Percentiles rank a stretch among this genome's conserved stretches.
Evolutionary conservation across 116 monocot genomes (phyloP).

Genomic region (Zostera marina): DNA sequence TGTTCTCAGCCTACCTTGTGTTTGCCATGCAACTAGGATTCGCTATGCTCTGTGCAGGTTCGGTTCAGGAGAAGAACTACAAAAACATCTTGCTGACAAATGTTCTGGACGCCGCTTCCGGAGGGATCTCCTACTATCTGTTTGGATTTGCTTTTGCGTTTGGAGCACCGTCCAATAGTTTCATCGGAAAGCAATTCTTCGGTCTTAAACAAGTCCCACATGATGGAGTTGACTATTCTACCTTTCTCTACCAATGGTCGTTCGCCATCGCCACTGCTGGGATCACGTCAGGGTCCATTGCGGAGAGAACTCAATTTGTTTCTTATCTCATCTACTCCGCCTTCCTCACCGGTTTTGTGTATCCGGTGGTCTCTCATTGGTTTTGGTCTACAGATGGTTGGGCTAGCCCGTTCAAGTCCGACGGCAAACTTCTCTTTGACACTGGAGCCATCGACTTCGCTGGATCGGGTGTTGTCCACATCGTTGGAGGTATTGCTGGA

Average conservation of each 20-base stretch:
- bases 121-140: constrained; percentile 32
- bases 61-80: constrained; percentile 28
- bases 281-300: constrained; percentile 41
- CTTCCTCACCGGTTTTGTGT: constrained; percentile 42
- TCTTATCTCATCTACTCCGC: constrained; percentile 39
- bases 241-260: constrained; percentile 46
- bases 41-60: constrained; percentile 35
- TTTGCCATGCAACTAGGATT: constrained; percentile 36
- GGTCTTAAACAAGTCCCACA: constrained; percentile 16
- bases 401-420: constrained; percentile 11
- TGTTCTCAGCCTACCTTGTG: constrained; percentile 36
- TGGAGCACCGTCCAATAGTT: constrained; percentile 17
- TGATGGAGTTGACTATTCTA: constrained; percentile 16
- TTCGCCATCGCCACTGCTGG: constrained; percentile 42
- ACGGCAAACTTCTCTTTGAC: constrained; percentile 8
- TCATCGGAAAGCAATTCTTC: constrained; percentile 24
- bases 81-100: constrained; percentile 35
- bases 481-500: constrained; percentile 32
- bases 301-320: constrained; percentile 36
- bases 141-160: constrained; percentile 35
- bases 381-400: constrained; percentile 32
- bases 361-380: constrained; percentile 39
- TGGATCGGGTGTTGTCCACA: constrained; percentile 30
- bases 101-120: constrained; percentile 26
- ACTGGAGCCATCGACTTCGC: constrained; percentile 36